Evolutionary conservation across 805 yeast species (phyloP), one percentile per base, ranked within the genome.

Genomic region (Metschnikowia picachoensis): DNA sequence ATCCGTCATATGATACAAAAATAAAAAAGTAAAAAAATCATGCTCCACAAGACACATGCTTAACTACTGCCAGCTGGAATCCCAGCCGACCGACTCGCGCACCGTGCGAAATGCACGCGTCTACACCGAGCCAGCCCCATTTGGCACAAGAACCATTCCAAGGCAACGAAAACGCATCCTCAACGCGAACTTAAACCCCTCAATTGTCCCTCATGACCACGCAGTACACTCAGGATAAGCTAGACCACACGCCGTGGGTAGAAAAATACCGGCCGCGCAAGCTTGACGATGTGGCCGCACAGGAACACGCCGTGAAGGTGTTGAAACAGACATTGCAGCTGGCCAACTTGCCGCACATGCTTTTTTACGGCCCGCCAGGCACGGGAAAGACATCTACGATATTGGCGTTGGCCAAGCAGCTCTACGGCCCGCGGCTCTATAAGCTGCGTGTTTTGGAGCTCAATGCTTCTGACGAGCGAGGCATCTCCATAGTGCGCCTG

Each of bases 351-450:
- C 97, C 98, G 3, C 96, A 88, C 63, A 85, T 88, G 94, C 67
- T 88, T 33, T 88, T 88, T 68, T 89, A 88, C 61, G 96, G 96
- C 0, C 96, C 96, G 1, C 96, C 96, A 39, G 96, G 96, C 15
- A 88, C 95, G 0, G 96, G 96, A 51, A 88, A 88, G 59, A 88
- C 96, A 0, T 87, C 96, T 2, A 89, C 96, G 0, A 84, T 88
- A 29, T 68, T 89, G 46, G 96, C 96, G 3, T 69, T 88, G 54
- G 89, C 95, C 3, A 83, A 78, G 55, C 88, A 87, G 59, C 64
- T 88, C 29, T 88, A 82, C 62, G 96, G 77, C 1, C 95, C 95
- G 2, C 65, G 64, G 6, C 70, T 88, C 34, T 76, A 77, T 60
- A 83, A 82, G 57, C 65, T 82, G 14, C 75, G 96, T 57, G 94